Conservation (phyloP, 2,329 filamentous ascomycete genomes). For the Ascochyta fabae region DNA sequence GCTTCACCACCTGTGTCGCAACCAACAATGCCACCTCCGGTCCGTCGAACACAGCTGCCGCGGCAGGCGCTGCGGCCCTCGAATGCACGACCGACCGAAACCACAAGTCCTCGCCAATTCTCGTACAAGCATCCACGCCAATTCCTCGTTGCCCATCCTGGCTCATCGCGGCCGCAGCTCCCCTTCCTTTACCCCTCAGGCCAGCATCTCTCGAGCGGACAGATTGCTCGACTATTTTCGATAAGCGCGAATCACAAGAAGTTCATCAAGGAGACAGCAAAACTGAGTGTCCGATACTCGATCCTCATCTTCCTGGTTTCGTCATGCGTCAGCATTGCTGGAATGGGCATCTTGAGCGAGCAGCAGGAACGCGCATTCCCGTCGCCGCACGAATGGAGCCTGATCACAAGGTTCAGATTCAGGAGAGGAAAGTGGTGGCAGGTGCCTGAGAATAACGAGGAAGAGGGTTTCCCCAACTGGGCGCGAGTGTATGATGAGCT, state of each 20-base stretch:
- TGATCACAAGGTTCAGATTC: conserved; percentile 70
- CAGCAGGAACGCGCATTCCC: conserved; percentile 76
- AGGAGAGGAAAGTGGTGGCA: conserved; percentile 60
- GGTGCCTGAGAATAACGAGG: conserved; percentile 63
- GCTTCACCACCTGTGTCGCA: conserved; percentile 11
- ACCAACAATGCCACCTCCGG: conserved; percentile 39
- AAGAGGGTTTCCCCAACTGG: conserved; percentile 73
- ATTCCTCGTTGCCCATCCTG: conserved; percentile 53
- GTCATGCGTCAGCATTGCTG: conserved; percentile 65
- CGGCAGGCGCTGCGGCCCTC: conserved; percentile 32
- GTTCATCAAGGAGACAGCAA: conserved; percentile 74
- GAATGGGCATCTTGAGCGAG: conserved; percentile 74
- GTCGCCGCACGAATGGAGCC: conserved; percentile 82
- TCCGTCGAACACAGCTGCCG: conserved; percentile 37
- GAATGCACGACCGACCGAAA: conserved; percentile 20
- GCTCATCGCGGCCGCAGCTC: conserved; percentile 64
- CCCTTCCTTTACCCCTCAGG: conserved; percentile 68
- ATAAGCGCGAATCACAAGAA: conserved; percentile 69
- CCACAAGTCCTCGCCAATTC: conserved; percentile 58
- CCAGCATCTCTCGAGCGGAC: conserved; percentile 45
- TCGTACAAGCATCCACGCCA: conserved; percentile 63
- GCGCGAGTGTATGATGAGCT: conserved; percentile 67
- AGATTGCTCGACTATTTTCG: conserved; percentile 74
- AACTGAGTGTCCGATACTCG: conserved; percentile 72
- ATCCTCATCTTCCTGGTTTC: conserved; percentile 69